These are phyloP conservation scores for Lepiota venenata DNA, from an alignment of 768 basidiomycete genomes.

Conservation along the genomic window DNA sequence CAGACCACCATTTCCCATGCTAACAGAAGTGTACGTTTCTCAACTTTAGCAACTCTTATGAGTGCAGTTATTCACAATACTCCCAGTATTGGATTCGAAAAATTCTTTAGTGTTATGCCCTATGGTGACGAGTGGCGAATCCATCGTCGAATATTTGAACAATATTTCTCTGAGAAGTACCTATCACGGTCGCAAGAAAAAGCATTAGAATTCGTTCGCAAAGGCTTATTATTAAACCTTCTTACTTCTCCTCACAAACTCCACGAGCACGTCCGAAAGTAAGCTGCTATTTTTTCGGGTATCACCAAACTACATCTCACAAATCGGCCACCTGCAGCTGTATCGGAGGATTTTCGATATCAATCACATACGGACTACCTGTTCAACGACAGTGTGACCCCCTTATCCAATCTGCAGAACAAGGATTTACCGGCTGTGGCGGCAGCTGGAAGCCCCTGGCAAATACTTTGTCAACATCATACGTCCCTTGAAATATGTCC, in stretches of 20 bases:
- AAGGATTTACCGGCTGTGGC: not conserved
- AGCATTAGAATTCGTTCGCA: not conserved
- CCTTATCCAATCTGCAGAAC: not conserved
- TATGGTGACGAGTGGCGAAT: slow-evolving; percentile 23
- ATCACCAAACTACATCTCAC: too few relatives aligned
- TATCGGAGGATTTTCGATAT: not conserved
- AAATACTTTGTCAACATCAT: slow-evolving; percentile 8
- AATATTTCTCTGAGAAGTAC: slow-evolving; percentile 18
- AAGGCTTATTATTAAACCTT: not conserved
- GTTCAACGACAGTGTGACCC: not conserved
- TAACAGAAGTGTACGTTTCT: not conserved
- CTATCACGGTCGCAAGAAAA: not conserved
- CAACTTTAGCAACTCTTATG: too few relatives aligned
- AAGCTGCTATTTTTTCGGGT: too few relatives aligned
- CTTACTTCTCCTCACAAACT: not conserved
- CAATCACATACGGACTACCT: slow-evolving; percentile 10
- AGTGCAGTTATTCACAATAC: not conserved
- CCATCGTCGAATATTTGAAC: slow-evolving; percentile 23
- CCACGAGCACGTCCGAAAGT: not conserved
- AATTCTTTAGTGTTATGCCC: slow-evolving; percentile 12
- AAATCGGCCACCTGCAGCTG: not conserved
- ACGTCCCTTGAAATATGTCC: slow-evolving; percentile 3
- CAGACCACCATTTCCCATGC: not conserved
- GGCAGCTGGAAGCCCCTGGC: not conserved
- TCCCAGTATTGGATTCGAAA: not conserved